Evolutionary conservation across 345 rosid species (phyloP).

Genomic region (Rubroshorea leprosula): DNA sequence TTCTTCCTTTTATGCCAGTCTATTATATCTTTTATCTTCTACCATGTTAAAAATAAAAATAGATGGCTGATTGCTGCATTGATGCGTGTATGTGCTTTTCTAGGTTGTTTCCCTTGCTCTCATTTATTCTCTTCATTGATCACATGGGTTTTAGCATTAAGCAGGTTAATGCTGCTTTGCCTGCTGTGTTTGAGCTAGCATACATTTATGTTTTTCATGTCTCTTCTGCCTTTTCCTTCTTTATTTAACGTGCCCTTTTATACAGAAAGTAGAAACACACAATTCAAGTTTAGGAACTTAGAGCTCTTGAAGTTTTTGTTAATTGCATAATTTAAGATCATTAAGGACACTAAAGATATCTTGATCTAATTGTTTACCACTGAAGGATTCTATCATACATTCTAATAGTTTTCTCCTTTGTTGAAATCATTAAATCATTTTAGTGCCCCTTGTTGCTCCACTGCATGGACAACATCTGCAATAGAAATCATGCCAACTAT

Average conservation of each 20-base stretch:
- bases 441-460: slow-evolving; percentile 83
- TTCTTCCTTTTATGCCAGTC: too few species aligned
- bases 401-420: slow-evolving; percentile 61
- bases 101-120: not conserved
- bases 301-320: too few species aligned
- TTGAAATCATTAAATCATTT: slow-evolving; percentile 73
- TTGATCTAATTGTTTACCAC: too few species aligned
- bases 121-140: not conserved
- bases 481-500: slow-evolving; percentile 79
- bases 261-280: not conserved
- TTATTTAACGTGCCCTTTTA: too few species aligned
- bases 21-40: too few species aligned
- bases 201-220: not conserved
- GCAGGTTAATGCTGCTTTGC: not conserved
- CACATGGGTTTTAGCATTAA: not conserved
- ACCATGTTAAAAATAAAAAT: too few species aligned
- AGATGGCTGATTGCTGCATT: too few species aligned
- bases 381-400: not conserved
- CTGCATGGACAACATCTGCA: slow-evolving; percentile 70
- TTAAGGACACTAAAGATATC: too few species aligned
- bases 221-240: not conserved
- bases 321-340: too few species aligned
- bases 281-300: not conserved
- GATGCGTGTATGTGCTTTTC: too few species aligned
- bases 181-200: too few species aligned